phyloP scores from a whole-genome alignment of 2,329 filamentous ascomycete genomes.

The Nemania sp. region DNA sequence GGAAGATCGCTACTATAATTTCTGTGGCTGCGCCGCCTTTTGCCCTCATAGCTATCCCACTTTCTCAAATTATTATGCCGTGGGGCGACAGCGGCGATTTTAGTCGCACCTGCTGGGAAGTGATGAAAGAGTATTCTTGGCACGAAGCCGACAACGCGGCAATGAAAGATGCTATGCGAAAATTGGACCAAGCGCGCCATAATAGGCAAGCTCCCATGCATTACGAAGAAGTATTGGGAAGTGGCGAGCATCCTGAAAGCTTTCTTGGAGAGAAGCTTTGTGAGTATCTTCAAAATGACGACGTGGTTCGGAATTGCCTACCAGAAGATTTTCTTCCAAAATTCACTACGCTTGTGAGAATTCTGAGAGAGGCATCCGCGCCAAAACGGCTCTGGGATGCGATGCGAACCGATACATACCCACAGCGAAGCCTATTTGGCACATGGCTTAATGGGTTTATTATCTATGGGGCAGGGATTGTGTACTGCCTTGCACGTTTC shows the following conservation, averaged over 20 bases:
- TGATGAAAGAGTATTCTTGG: slow-evolving; percentile 18
- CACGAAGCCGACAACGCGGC: background rate
- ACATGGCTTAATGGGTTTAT: background rate
- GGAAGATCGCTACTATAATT: slow-evolving; percentile 11
- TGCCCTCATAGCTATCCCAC: slow-evolving; percentile 5
- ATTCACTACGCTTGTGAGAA: background rate
- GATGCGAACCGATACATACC: slow-evolving; percentile 10
- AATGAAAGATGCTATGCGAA: background rate
- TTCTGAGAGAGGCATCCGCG: background rate
- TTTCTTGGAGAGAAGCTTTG: slow-evolving; percentile 1
- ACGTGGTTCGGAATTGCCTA: background rate
- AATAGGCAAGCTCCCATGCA: background rate
- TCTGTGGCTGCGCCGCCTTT: slow-evolving; percentile 1
- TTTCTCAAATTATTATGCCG: background rate
- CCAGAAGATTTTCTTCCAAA: background rate
- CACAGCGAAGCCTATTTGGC: background rate
- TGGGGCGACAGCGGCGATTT: slow-evolving; percentile 2
- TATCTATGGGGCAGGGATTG: slow-evolving; percentile 6
- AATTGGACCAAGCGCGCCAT: background rate
- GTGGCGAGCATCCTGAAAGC: background rate
- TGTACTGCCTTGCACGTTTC: slow-evolving; percentile 12
- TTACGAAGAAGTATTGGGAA: slow-evolving; percentile 4
- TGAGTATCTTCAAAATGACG: background rate
- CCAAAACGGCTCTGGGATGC: slow-evolving; percentile 6
- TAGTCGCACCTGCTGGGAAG: background rate